A percentile compares a stretch with the other conserved stretches of the same genome.
Evolutionary conservation across 2,329 filamentous ascomycete species (phyloP).

Genomic region (Elsinoe ampelina): DNA sequence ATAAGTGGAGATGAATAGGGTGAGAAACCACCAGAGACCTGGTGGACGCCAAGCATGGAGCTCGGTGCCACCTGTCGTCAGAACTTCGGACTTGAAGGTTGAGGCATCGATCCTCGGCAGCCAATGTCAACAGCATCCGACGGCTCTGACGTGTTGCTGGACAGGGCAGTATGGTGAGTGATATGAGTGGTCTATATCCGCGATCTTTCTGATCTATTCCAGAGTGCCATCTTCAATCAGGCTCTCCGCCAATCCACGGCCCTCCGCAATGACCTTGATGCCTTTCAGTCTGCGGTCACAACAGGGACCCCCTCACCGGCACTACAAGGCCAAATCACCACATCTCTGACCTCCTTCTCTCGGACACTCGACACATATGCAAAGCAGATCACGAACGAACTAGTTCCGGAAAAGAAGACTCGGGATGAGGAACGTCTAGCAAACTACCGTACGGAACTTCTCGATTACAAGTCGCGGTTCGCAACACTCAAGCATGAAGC

Average conservation of each 20-base stretch:
- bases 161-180: neutral
- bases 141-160: neutral
- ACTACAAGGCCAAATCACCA: constrained; percentile 65
- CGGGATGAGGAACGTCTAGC: constrained; percentile 80
- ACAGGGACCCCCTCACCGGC: constrained; percentile 50
- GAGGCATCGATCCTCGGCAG: neutral
- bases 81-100: constrained; percentile 3
- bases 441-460: constrained; percentile 73
- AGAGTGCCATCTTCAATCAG: constrained; percentile 77
- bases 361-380: constrained; percentile 92
- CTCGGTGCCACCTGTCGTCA: constrained; percentile 1
- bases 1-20: neutral
- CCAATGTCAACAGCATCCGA: neutral
- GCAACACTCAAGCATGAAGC: constrained; percentile 66
- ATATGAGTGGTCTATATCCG: no score
- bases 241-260: constrained; percentile 76
- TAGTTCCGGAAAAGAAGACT: constrained; percentile 82
- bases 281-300: constrained; percentile 45
- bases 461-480: constrained; percentile 69
- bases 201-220: neutral
- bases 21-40: neutral
- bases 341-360: constrained; percentile 69
- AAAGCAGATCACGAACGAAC: constrained; percentile 73
- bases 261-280: constrained; percentile 65
- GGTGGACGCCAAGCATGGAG: neutral